Conservation (phyloP, 2,329 filamentous ascomycete genomes). For the Colletotrichum salicis region DNA sequence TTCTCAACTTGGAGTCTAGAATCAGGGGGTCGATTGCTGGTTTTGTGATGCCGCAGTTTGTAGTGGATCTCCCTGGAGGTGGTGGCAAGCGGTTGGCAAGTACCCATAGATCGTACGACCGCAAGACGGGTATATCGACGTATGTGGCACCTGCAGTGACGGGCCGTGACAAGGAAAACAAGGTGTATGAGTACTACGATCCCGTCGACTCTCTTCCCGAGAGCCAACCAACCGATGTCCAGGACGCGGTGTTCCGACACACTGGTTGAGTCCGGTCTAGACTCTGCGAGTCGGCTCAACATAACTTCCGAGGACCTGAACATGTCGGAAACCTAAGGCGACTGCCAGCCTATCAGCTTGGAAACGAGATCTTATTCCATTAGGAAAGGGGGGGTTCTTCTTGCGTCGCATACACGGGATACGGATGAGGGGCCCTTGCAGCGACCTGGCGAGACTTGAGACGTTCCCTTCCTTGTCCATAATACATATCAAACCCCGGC, state of each 20-base stretch:
- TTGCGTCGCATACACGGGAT: not conserved
- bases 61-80: conserved; percentile 71
- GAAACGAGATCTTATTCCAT: not conserved
- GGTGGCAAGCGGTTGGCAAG: conserved; percentile 71
- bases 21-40: conserved; percentile 71
- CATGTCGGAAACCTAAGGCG: too few relatives aligned
- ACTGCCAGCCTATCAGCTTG: not conserved
- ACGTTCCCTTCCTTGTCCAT: not conserved
- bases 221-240: not conserved
- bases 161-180: conserved; percentile 54
- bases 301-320: not conserved
- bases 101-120: conserved; percentile 64
- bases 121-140: conserved; percentile 61
- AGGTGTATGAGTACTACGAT: conserved; percentile 68
- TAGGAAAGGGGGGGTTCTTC: not conserved
- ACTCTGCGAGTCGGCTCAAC: not conserved
- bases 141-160: conserved; percentile 67
- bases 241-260: not conserved
- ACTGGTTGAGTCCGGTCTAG: not conserved
- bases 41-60: conserved; percentile 71
- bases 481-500: not conserved
- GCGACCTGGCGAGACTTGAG: not conserved
- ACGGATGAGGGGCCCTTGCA: not conserved
- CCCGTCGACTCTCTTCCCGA: conserved; percentile 47
- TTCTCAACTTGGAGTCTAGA: conserved; percentile 66